These are phyloP conservation scores for Fusarium compactum DNA, from an alignment of 2,329 filamentous ascomycete species.

Conservation along the genomic window DNA sequence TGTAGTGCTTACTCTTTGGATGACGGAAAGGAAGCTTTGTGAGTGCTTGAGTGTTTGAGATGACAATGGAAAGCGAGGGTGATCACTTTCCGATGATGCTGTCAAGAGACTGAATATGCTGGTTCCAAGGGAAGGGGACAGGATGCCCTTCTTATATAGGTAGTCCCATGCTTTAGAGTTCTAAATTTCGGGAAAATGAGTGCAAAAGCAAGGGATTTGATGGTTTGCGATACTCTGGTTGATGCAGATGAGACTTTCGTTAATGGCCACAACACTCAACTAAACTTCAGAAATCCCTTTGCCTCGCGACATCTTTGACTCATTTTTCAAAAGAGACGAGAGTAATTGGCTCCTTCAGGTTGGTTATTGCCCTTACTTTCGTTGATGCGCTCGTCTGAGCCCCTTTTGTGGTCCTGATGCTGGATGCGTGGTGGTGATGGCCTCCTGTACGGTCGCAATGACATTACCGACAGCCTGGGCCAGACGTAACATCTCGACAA, in stretches of 20 bases:
- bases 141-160: neutral
- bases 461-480: accelerated
- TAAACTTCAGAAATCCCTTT: neutral
- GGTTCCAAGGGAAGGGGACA: neutral
- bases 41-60: neutral
- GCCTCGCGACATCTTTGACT: neutral
- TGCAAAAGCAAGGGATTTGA: neutral
- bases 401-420: neutral
- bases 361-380: accelerated
- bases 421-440: neutral
- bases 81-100: neutral
- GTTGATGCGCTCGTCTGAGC: neutral
- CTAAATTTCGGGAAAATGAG: accelerated
- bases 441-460: neutral
- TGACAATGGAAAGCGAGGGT: neutral
- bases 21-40: accelerated
- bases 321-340: accelerated
- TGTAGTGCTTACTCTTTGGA: neutral
- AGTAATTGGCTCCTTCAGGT: neutral
- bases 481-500: accelerated
- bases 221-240: neutral
- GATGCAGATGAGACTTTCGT: neutral
- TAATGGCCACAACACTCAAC: neutral
- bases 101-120: neutral
- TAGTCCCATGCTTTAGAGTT: neutral